Evolutionary conservation across 2,329 filamentous ascomycete species (phyloP), one percentile per base, ranked within the genome.

Genomic region (Hymenoscyphus repandus): DNA sequence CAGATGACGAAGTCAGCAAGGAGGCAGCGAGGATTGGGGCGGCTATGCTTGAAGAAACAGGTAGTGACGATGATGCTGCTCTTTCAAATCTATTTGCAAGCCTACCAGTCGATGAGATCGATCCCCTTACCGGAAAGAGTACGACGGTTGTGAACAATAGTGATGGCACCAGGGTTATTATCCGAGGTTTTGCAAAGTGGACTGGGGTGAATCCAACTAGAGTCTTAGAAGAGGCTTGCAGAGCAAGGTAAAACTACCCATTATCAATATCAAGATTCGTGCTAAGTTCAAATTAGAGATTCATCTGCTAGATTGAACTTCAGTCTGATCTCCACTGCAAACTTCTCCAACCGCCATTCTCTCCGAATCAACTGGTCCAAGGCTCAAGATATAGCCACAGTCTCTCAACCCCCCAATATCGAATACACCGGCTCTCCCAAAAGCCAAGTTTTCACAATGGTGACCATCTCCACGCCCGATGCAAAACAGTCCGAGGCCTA

Each of bases 111-210:
- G 77, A 74, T 58, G 80, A 85, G 61, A 72, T 81, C 5, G 79
- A 85, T 58, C 72, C 75, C 4, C 58, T 66, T 5, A 81, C 78
- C 7, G 81, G 81, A n/a, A 78, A 82, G 63, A 76, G 74, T 2
- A 74, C 69, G 34, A 83, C 74, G 0, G 76, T 78, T 37, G 71
- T 82, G 39, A 80, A 75, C 61, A 70, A 73, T 42, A 58, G 71
- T 49, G 68, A 79, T 56, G 77, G 80, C 1, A 65, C 72, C 5
- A 82, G 77, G 50, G 69, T 90, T 3, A 77, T 73, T 1, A 77
- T 95, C 44, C 77, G 88, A 39, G 86, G 96, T 62, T 96, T 97
- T 74, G 90, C 89, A 1, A 90, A 89, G 66, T 84, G 83, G 74
- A 79, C 80, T 12, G 91, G 92, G 6, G 70, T 95, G 30, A 87